Evolutionary conservation across 495 filamentous ascomycete genomes (phyloP), one percentile per base, ranked within the genome.

Genomic region (Achaetomiella virescens): DNA sequence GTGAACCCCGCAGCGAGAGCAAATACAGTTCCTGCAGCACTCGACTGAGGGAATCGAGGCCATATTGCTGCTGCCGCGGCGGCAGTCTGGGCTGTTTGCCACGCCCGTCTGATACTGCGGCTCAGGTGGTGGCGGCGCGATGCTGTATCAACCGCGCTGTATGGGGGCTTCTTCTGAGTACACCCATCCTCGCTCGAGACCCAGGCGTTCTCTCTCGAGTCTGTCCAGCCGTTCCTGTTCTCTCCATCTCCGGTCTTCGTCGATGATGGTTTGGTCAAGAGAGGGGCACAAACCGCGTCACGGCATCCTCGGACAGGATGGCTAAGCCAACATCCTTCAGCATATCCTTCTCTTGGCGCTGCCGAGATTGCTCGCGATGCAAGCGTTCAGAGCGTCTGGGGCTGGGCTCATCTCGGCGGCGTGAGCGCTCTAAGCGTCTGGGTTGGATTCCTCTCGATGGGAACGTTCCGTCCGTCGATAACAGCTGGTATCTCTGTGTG

Each of bases 241-340:
- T 20, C 51, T 20, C 33, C 45, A 42, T 37, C 45, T 36, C n/a
- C 35, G 44, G 36, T 51, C 43, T 6, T 50, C 44, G 0, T 53
- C 51, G 22, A 54, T 6, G 9, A 59, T n/a, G 38, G 45, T 44
- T 12, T 54, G 36, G n/a, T 59, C 50, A 21, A 59, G 50, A 18
- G 50, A 49, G n/a, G 48, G 9, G 45, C 35, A 54, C 1, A 59
- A 20, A n/a, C 20, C 44, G 38, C 18, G 57, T 27, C 20, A 53
- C 15, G 20, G 50, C 42, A 11, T 59, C 42, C 14, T 59, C 57
- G 31, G 57, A n/a, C 1, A 29, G 2, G n/a, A 14, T 7, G 0
- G 49, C 9, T 36, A 27, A 9, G 27, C 9, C 27, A 4, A 5
- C 7, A 18, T 46, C 38, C 36, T 22, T 52, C 17, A 12, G 3